Evolutionary conservation across 2,329 filamentous ascomycete genomes (phyloP), one percentile per base, ranked within the genome.

Genomic region (Alternaria viburni): DNA sequence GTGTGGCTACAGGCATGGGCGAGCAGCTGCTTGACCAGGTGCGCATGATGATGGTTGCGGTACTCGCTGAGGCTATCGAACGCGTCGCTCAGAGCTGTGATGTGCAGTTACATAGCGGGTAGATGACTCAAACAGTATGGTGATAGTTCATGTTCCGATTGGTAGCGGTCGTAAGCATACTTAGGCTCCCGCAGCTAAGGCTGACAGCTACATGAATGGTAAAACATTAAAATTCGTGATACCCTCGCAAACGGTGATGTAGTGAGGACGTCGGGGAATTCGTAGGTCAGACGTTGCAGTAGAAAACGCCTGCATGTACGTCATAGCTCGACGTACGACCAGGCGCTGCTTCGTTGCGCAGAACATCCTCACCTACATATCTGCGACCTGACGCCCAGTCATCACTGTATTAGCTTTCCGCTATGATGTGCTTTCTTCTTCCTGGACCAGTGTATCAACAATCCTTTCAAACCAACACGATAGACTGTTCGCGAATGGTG

Each of bases 1-100:
- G 9, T 17, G 25, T 17, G 13, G 28, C n/a, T 19, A 25, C 23
- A 86, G 89, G 68, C 86, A 28, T 41, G 3, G n/a, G 41, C 15
- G n/a, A 12, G 23, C 26, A 47, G 50, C 6, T 59, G 9, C 8
- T 54, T 17, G 28, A 13, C 0, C 21, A 23, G 12, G 1, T 46
- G n/a, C n/a, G 41, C n/a, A 12, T n/a, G 41, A 25, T 10, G 7
- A 28, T 11, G 4, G 5, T 46, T 19, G 7, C 8, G 3, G 2
- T 56, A 7, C 12, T 56, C 17, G 17, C 11, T 8, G 54, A 46
- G 17, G 25, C n/a, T 6, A 6, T 56, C 23, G 5, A 52, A 5
- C 28, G 28, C 12, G 19, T 23, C 1, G 28, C 19, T 32, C 9
- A 11, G 4, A 13, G 49, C 17, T 13, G 10, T 7, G 49, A 15